phyloP scores from a whole-genome alignment of 495 filamentous ascomycete genomes.

The Glarea lozoyensis region DNA sequence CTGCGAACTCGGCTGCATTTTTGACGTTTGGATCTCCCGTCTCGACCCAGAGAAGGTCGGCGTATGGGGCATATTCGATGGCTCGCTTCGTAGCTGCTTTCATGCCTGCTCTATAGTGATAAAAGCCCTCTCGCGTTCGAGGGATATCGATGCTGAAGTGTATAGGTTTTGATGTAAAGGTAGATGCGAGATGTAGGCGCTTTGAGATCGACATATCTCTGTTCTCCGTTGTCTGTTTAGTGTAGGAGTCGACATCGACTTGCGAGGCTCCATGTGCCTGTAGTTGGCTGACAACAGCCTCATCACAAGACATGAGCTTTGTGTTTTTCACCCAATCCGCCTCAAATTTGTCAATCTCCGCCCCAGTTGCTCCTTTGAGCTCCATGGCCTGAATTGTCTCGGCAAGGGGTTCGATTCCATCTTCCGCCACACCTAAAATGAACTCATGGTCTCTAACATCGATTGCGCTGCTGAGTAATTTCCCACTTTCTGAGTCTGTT shows the following conservation, averaged over 20 bases:
- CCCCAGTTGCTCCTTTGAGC: conserved; percentile 58
- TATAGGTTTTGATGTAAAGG: conserved; percentile 56
- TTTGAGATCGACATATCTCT: conserved; percentile 66
- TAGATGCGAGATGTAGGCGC: conserved; percentile 60
- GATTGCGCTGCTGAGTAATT: conserved; percentile 78
- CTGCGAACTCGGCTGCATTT: conserved; percentile 65
- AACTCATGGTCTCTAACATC: conserved; percentile 94
- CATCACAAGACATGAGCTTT: conserved; percentile 83
- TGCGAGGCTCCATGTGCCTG: conserved; percentile 49
- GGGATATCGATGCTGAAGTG: conserved; percentile 87
- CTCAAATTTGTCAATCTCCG: conserved; percentile 79
- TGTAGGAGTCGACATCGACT: conserved; percentile 57
- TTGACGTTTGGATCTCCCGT: conserved; percentile 79
- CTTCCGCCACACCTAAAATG: conserved; percentile 75
- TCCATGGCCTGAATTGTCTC: conserved; percentile 93
- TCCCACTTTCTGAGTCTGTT: conserved; percentile 91
- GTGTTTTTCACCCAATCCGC: conserved; percentile 84
- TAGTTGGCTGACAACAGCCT: conserved; percentile 74
- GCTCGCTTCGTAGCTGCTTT: conserved; percentile 86
- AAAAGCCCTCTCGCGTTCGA: conserved; percentile 89
- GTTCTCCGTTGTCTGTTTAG: conserved; percentile 44
- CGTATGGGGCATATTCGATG: conserved; percentile 81
- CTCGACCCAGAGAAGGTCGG: conserved; percentile 95
- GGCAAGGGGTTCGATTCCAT: conserved; percentile 64
- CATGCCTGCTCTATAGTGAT: conserved; percentile 89